Evolutionary conservation across 116 monocot genomes (phyloP).

Genomic region (Thalassia testudinum): DNA sequence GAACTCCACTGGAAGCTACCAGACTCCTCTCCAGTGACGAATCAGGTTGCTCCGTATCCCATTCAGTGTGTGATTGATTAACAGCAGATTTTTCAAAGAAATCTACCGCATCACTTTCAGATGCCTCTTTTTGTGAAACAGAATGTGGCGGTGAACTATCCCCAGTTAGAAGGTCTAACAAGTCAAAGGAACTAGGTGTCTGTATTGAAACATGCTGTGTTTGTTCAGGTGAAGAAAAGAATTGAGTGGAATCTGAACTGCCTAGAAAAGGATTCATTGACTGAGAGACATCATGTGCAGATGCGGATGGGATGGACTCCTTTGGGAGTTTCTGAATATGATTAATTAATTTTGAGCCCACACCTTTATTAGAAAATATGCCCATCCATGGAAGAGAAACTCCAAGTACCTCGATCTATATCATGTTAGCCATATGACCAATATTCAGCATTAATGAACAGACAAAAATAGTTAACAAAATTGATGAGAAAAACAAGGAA

Average conservation of each 20-base stretch:
- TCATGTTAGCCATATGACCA: not conserved
- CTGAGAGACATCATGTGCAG: not conserved
- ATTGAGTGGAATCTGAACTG: conserved; percentile 4
- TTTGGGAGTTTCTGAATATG: conserved; percentile 2
- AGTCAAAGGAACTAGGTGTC: not conserved
- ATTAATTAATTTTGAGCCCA: conserved; percentile 10
- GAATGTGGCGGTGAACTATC: conserved; percentile 7
- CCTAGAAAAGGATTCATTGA: conserved; percentile 17
- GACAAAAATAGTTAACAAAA: no score
- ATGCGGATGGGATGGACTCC: not conserved
- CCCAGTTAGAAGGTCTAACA: conserved; percentile 19
- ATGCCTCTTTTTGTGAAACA: not conserved
- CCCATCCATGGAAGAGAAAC: conserved; percentile 18
- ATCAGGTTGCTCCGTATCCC: not conserved
- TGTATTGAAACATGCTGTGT: conserved; percentile 2
- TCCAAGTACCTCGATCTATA: conserved; percentile 21
- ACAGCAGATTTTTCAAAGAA: conserved; percentile 7
- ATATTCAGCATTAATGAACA: no score
- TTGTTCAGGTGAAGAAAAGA: not conserved
- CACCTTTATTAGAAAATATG: conserved; percentile 14
- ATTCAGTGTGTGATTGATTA: not conserved
- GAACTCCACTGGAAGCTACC: conserved; percentile 4
- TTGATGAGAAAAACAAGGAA: no score
- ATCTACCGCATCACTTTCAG: conserved; percentile 6
- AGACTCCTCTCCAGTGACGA: not conserved